A percentile compares a stretch with the other conserved stretches of the same genome.
Conservation (phyloP, 2,329 filamentous ascomycete species). For the Fonsecaea monophora region DNA sequence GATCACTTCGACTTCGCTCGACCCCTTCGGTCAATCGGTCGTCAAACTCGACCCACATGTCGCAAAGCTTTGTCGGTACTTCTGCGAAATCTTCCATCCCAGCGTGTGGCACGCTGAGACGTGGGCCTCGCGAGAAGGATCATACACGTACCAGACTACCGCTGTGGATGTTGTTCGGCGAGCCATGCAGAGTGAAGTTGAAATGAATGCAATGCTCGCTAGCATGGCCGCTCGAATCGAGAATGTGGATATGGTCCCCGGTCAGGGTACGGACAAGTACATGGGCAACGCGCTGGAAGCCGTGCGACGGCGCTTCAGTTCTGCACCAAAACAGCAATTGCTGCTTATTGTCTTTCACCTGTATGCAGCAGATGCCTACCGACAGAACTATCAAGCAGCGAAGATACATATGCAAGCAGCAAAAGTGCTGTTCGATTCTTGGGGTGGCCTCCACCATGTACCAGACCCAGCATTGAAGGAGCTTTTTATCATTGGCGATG, state of each 20-base stretch:
- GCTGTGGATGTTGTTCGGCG: constrained; percentile 28
- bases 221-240: constrained; percentile 37
- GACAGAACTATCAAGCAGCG: constrained; percentile 36
- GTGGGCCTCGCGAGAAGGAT: constrained; percentile 29
- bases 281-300: constrained; percentile 36
- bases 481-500: constrained; percentile 37
- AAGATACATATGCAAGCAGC: constrained; percentile 38
- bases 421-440: constrained; percentile 32
- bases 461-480: constrained; percentile 34
- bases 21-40: constrained; percentile 36
- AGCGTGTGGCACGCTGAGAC: constrained; percentile 38
- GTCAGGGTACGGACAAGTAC: constrained; percentile 35
- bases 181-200: constrained; percentile 37
- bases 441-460: constrained; percentile 34
- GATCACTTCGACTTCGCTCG: constrained; percentile 28
- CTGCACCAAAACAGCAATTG: constrained; percentile 34
- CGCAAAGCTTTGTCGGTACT: constrained; percentile 35
- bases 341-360: constrained; percentile 38
- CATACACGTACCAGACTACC: constrained; percentile 34
- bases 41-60: constrained; percentile 34
- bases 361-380: constrained; percentile 37
- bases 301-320: constrained; percentile 30
- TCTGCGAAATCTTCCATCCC: constrained; percentile 36
- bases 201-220: constrained; percentile 39
- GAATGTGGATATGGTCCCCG: constrained; percentile 33